Evolutionary conservation across 1,139 yeast species (phyloP).

Genomic region (Blastobotrys niveus): DNA sequence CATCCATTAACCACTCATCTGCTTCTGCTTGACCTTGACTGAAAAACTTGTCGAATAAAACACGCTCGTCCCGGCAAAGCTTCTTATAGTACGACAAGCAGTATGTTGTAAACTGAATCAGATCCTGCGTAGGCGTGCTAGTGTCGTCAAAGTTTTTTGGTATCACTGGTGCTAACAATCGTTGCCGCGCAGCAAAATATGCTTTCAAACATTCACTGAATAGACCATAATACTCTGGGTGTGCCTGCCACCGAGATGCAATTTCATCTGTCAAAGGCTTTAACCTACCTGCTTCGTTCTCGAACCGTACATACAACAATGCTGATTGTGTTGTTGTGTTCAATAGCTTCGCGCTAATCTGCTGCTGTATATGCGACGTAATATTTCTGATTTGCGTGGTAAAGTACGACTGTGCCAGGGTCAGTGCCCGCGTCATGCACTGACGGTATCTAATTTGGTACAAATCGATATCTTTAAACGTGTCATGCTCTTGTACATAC

Average conservation of each 20-base stretch:
- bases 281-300: constrained; percentile 41
- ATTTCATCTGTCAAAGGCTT: constrained; percentile 48
- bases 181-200: constrained; percentile 54
- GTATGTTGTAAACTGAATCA: constrained; percentile 29
- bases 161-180: constrained; percentile 44
- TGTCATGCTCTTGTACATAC: constrained; percentile 44
- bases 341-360: constrained; percentile 31
- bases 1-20: constrained; percentile 51
- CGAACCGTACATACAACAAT: constrained; percentile 57
- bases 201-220: constrained; percentile 57
- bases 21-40: constrained; percentile 35
- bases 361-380: constrained; percentile 39
- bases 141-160: constrained; percentile 28
- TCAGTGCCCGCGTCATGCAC: constrained; percentile 76
- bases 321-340: constrained; percentile 46
- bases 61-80: constrained; percentile 56
- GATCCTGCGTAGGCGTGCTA: constrained; percentile 20
- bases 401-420: constrained; percentile 66
- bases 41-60: constrained; percentile 53
- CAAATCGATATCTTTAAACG: constrained; percentile 63
- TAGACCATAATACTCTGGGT: constrained; percentile 61
- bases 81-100: constrained; percentile 41
- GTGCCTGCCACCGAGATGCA: constrained; percentile 42
- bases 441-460: constrained; percentile 74
- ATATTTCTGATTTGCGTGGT: constrained; percentile 48